These are phyloP conservation scores for Sporothrix sp. DNA, from an alignment of 2,329 filamentous ascomycete species.

Conservation along the genomic window DNA sequence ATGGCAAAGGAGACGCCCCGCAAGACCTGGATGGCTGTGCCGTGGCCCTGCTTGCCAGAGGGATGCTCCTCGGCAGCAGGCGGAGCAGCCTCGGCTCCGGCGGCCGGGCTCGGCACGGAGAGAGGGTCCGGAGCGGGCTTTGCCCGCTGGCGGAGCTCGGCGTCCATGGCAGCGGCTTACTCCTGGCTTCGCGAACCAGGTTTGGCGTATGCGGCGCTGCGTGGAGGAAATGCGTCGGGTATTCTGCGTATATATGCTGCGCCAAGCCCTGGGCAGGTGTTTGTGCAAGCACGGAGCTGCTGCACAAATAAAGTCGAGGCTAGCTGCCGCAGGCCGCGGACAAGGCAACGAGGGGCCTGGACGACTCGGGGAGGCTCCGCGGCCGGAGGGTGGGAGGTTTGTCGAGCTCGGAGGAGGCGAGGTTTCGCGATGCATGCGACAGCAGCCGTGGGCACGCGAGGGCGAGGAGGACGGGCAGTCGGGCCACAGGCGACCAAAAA, in stretches of 20 bases:
- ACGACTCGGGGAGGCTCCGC: no score
- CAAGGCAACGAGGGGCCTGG: no score
- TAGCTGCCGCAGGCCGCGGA: no score
- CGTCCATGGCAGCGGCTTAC: slow-evolving; percentile 23
- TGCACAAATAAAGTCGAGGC: no score
- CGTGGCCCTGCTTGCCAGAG: slow-evolving; percentile 45
- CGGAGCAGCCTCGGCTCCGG: slow-evolving; percentile 12
- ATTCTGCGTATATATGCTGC: background rate
- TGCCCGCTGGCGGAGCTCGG: slow-evolving; percentile 29
- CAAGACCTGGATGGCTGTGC: slow-evolving; percentile 38
- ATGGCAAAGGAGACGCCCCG: slow-evolving; percentile 41
- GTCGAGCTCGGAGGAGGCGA: background rate
- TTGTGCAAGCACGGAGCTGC: background rate
- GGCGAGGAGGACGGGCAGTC: background rate
- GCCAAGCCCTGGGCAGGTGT: background rate
- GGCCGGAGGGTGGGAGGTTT: no score
- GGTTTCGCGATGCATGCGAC: background rate
- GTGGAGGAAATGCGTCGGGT: background rate
- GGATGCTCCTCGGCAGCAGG: slow-evolving; percentile 32
- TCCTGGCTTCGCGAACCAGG: background rate
- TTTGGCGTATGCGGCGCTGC: background rate
- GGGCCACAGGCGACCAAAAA: no score
- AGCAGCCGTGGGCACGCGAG: background rate
- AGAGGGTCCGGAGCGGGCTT: slow-evolving; percentile 16
- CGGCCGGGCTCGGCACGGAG: slow-evolving; percentile 24